These are phyloP conservation scores for Aegilops sharonensis DNA, from an alignment of 176 grass and related monocot genomes.

Conservation along the genomic window DNA sequence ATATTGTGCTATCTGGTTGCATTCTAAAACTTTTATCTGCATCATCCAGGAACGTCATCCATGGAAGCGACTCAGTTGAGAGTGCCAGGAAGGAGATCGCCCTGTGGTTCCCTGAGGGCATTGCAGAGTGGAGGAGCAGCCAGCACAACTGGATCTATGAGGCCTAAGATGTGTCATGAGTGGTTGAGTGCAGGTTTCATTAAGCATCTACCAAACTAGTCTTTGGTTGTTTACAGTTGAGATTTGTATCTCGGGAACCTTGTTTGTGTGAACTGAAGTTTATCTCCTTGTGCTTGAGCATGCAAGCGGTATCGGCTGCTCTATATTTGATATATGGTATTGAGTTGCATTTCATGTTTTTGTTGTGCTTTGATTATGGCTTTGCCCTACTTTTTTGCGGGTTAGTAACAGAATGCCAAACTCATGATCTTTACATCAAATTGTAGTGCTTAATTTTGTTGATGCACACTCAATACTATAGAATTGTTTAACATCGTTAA, in stretches of 20 bases:
- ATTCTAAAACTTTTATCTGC: constrained; percentile 10
- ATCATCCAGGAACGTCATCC: constrained; percentile 81
- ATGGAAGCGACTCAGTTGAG: constrained; percentile 88
- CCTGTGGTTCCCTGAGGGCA: constrained; percentile 86
- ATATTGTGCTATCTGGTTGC: not conserved
- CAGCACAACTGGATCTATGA: constrained; percentile 98
- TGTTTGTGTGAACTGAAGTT: constrained; percentile 35
- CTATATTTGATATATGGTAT: constrained; percentile 20
- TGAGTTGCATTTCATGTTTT: not conserved
- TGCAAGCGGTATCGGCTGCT: not conserved
- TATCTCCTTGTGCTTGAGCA: not conserved
- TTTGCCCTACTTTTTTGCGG: too few relatives aligned
- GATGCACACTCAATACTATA: too few relatives aligned
- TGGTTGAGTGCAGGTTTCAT: not conserved
- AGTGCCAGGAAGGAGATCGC: constrained; percentile 92
- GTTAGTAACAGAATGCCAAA: too few relatives aligned
- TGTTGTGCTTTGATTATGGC: not conserved
- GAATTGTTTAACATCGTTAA: too few relatives aligned
- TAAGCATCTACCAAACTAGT: not conserved
- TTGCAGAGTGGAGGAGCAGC: constrained; percentile 68
- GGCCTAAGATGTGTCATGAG: constrained; percentile 30
- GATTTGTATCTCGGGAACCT: constrained; percentile 32
- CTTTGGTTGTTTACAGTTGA: constrained; percentile 19
- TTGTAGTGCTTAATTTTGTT: too few relatives aligned
- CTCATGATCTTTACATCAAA: too few relatives aligned